phyloP scores from a whole-genome alignment of 2,329 filamentous ascomycete species.

The Cercospora sp. region DNA sequence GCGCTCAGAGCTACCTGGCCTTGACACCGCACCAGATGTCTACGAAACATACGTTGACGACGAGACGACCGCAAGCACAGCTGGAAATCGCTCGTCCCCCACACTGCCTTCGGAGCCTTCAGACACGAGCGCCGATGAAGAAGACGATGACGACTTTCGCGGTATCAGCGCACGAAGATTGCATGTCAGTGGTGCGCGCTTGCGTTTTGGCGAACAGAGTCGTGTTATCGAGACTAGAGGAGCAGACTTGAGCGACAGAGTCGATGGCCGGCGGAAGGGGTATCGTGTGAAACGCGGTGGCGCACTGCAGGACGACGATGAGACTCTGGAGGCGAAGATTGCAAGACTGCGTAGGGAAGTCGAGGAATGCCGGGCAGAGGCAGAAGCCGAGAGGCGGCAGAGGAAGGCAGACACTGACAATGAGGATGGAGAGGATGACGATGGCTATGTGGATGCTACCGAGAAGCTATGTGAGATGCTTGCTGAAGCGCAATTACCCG shows the following conservation, averaged over 20 bases:
- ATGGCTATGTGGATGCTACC: constrained; percentile 7
- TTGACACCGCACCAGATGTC: constrained; percentile 85
- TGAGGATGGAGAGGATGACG: constrained; percentile 56
- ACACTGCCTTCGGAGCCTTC: constrained; percentile 24
- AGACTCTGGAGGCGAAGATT: constrained; percentile 75
- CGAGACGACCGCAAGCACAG: constrained; percentile 25
- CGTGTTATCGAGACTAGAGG: constrained; percentile 69
- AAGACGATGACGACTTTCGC: constrained; percentile 55
- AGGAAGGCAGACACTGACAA: constrained; percentile 48
- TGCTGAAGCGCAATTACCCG: constrained; percentile 10
- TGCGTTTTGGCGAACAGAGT: constrained; percentile 69
- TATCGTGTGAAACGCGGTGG: constrained; percentile 62
- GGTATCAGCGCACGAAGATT: constrained; percentile 74
- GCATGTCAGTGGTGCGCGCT: constrained; percentile 75
- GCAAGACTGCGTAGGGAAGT: constrained; percentile 81
- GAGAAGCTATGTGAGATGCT: constrained; percentile 14
- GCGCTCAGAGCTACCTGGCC: constrained; percentile 30
- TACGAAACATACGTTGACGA: constrained; percentile 81
- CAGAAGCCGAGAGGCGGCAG: constrained; percentile 38
- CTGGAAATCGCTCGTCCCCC: constrained; percentile 22
- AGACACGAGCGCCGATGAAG: constrained; percentile 46
- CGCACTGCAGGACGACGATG: constrained; percentile 81
- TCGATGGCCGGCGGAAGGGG: constrained; percentile 77
- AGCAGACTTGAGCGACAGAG: constrained; percentile 87
- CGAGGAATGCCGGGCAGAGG: constrained; percentile 58